Base-by-base conservation (phyloP, 495 filamentous ascomycete species). In the Aspergillus hancockii region DNA sequence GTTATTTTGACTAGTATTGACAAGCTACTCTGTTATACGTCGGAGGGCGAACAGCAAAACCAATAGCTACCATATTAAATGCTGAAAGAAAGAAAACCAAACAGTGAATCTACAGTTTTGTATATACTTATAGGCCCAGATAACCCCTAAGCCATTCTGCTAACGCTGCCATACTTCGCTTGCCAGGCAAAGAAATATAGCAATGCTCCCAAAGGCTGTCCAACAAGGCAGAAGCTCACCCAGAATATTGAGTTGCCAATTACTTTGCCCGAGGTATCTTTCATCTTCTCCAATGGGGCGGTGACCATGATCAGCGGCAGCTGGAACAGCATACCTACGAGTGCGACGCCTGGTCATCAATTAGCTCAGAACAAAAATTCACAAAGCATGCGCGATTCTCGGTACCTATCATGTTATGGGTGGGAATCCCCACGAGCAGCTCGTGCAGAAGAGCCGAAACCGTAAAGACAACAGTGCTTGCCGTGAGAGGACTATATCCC, bases 111-210 rank as follows among this genome's bases (percentile, higher is more conserved):
- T 47, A 45, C 19, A 16, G 23, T 47, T 23, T 23, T 47, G 23
- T 22, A 47, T 47, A 47, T 23, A 47, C 18, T 1, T 10, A 13
- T 47, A 2, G 19, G 21, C 8, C 8, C 8, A 23, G 7, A 23
- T 47, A 3, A 23, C 9, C 23, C 41, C 19, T 47, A 49, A 9
- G 49, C 22, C 46, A 69, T 68, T 36, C 73, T 74, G 58, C 81
- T 85, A 23, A 85, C 83, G 64, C 85, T 92, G 19, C 94, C 94
- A 69, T 96, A 96, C 75, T 98, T 98, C 19, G 91, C 92, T 72
- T 97, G 93, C 94, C 94, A 98, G 14, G 92, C 94, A 69, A 96
- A 97, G 71, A 96, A 98, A 71, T 98, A 98, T 61, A 94, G 69
- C 34, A 98, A 70, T 2, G 90, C 92, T 0, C 90, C 93, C 38